Evolutionary conservation across 345 rosid species (phyloP).

Genomic region (Kandelia obovata): DNA sequence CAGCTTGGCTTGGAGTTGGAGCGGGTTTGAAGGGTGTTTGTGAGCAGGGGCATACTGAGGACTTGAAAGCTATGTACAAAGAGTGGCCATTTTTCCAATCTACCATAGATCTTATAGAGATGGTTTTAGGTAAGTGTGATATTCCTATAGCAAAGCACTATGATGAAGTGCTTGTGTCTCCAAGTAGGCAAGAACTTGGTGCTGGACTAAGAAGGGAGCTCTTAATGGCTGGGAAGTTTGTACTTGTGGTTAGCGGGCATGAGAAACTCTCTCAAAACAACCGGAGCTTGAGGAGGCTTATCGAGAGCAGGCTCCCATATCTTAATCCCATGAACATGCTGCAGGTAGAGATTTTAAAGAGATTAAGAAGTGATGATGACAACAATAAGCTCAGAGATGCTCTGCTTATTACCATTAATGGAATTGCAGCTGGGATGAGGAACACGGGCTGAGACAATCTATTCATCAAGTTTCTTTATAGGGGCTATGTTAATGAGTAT

Average conservation of each 20-base stretch:
- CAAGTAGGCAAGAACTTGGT: conserved; percentile 67
- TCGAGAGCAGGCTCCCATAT: conserved; percentile 87
- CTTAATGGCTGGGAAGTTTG: conserved; percentile 60
- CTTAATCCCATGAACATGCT: conserved; percentile 86
- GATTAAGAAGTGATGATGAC: conserved; percentile 77
- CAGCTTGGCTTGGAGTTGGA: conserved; percentile 99
- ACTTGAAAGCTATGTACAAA: conserved; percentile 75
- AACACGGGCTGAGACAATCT: conserved; percentile 49
- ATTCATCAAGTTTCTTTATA: neutral
- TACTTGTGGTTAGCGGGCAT: conserved; percentile 68
- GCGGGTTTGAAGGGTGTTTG: conserved; percentile 78
- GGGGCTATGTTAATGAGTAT: neutral
- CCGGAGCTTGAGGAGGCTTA: conserved; percentile 79
- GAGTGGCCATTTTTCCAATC: conserved; percentile 97
- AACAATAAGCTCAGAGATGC: conserved; percentile 86
- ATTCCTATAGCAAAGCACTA: conserved; percentile 78
- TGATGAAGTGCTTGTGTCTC: conserved; percentile 79
- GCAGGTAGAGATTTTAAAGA: conserved; percentile 88
- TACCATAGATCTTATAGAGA: conserved; percentile 91
- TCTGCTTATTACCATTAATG: conserved; percentile 84
- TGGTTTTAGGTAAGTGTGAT: conserved; percentile 91
- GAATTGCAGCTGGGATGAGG: conserved; percentile 98
- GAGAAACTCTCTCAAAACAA: conserved; percentile 70
- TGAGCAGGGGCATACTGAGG: conserved; percentile 72
- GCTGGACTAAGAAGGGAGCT: conserved; percentile 68